These are phyloP conservation scores for Ophiostoma angusticollis DNA, from an alignment of 2,329 filamentous ascomycete genomes.

Conservation along the genomic window DNA sequence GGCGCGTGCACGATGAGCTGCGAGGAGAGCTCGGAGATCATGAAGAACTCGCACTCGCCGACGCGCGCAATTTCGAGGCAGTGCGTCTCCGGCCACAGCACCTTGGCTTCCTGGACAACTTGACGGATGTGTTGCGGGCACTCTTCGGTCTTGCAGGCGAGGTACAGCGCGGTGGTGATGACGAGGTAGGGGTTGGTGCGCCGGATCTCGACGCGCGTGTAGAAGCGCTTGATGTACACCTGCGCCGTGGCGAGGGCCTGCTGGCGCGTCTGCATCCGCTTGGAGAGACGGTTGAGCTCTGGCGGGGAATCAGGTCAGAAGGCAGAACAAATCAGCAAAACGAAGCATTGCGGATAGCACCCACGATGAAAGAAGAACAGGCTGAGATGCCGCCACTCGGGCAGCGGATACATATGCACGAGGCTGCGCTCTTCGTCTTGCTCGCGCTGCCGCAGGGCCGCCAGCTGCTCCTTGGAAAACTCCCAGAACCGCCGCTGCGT, in stretches of 20 bases:
- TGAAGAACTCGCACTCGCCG: constrained; percentile 84
- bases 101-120: constrained; percentile 73
- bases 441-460: constrained; percentile 60
- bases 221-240: constrained; percentile 89
- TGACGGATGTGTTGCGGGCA: constrained; percentile 91
- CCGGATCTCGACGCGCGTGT: constrained; percentile 78
- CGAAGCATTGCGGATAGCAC: no score
- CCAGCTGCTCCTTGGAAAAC: constrained; percentile 71
- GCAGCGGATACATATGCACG: constrained; percentile 68
- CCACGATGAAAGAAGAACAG: constrained; percentile 87
- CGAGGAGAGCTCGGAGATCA: constrained; percentile 84
- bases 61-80: constrained; percentile 68
- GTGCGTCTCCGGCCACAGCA: constrained; percentile 68
- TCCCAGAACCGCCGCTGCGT: constrained; percentile 86
- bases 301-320: not conserved
- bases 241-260: constrained; percentile 91
- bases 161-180: constrained; percentile 82
- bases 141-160: constrained; percentile 97
- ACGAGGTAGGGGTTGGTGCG: constrained; percentile 89
- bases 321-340: not conserved
- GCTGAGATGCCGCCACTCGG: constrained; percentile 67
- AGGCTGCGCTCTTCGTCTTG: constrained; percentile 63
- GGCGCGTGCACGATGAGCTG: constrained; percentile 86
- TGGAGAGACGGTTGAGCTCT: constrained; percentile 74
- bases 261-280: constrained; percentile 73